Evolutionary conservation across 2,329 filamentous ascomycete genomes (phyloP).

Genomic region (Aspergillus sergii): DNA sequence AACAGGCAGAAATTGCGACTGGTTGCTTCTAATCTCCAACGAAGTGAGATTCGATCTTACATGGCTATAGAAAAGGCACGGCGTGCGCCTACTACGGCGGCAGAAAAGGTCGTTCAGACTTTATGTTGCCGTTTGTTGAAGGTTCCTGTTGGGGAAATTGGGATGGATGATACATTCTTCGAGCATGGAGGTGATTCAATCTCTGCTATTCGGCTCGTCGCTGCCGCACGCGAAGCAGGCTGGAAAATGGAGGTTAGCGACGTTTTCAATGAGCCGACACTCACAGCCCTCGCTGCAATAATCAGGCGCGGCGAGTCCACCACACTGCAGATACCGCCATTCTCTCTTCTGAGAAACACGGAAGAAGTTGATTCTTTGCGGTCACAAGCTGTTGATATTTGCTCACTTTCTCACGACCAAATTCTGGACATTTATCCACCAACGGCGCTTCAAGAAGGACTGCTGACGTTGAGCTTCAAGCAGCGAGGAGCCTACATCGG

Average conservation of each 20-base stretch:
- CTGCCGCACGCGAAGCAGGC: background rate
- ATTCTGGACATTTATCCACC: slow-evolving; percentile 28
- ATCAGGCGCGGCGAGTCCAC: too few species aligned
- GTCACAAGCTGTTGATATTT: too few species aligned
- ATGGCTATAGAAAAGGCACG: background rate
- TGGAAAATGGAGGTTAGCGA: too few species aligned
- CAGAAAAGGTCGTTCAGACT: slow-evolving; percentile 5
- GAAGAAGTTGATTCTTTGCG: too few species aligned
- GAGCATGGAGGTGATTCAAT: slow-evolving; percentile 31
- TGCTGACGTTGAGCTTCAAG: slow-evolving; percentile 24
- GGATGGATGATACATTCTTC: slow-evolving; percentile 30
- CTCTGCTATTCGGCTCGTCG: slow-evolving; percentile 18
- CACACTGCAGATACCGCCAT: too few species aligned
- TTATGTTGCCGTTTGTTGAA: slow-evolving; percentile 21
- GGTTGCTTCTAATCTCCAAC: too few species aligned
- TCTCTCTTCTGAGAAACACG: too few species aligned
- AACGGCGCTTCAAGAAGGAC: slow-evolving; percentile 29
- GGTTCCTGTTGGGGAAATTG: slow-evolving; percentile 13
- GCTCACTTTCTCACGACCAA: background rate
- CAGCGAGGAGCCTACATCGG: slow-evolving; percentile 10
- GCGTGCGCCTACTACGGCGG: background rate
- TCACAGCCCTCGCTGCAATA: too few species aligned
- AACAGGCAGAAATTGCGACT: too few species aligned
- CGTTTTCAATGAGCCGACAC: too few species aligned
- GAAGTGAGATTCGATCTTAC: too few species aligned